Base-by-base conservation (phyloP, 805 yeast species). In the Maudiozyma turicensis region DNA sequence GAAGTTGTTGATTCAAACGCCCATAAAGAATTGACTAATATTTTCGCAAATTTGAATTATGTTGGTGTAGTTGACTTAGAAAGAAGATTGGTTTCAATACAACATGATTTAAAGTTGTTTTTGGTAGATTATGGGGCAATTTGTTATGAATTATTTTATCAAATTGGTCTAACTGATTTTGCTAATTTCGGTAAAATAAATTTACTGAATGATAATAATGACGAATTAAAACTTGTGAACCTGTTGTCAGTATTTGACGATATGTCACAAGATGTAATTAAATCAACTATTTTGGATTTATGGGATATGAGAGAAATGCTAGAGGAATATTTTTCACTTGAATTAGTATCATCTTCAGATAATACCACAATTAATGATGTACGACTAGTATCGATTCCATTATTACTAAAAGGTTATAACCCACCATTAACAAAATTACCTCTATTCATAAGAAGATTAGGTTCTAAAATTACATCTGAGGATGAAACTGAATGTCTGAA, bases 21-120 rank as follows among this genome's bases (percentile, higher is more conserved):
- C 0, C 75, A 82, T 59, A 61, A 68, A n/a, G 73, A 74, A 5
- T 65, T 91, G 28, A 82, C 95, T 0, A 75, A 78, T 41, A 65
- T 87, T 1, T 80, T 91, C 64, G 74, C 83, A 8, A 78, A 84
- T 48, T 77, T 84, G 45, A 78, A 83, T 0, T 86, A 75, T 59
- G 83, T 93, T 8, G 99, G 99, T 0, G 67, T 91, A 3, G 90
- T 86, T 1, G 98, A 91, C 61, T 75, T 76, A 9, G 60, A 66
- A 10, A 75, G 79, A 52, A 69, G 97, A 42, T 69, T 91, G 20
- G 82, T 85, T 11, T 84, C 95, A n/a, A 72, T 91, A 42, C 99
- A 93, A 62, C 77, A 81, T 60, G 96, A 84, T 56, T 84, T 89
- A 8, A 80, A 81, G 50, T 69, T 93, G 11, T 84, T 76, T 60